Evolutionary conservation across 768 basidiomycete species (phyloP), one percentile per base, ranked within the genome.

Genomic region (Tylopilus sp.): DNA sequence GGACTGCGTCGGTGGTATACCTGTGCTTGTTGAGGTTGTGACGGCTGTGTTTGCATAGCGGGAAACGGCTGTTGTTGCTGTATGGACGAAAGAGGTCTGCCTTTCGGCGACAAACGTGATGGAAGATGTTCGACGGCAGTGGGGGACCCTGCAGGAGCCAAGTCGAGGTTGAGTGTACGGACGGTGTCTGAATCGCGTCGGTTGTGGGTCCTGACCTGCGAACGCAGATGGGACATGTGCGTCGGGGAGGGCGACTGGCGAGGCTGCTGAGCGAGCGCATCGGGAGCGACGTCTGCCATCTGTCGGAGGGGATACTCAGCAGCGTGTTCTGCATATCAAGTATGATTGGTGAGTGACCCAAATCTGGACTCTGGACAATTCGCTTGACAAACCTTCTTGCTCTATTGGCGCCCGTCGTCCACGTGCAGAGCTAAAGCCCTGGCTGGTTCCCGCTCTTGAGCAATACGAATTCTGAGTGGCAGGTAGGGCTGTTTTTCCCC

Each of bases 171-270:
- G 13, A 71, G 65, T 7, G 74, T 78, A 40, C 84, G 85, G 25
- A 89, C 70, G 0, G 88, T 90, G 55, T 91, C 88, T 0, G 88
- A 90, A 51, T 90, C 88, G 23, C 81, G 79, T 44, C 88, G 81
- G 58, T 74, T 77, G 63, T 91, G 88, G 2, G 66, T 69, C 57
- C 76, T 66, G 40, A 61, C 40, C 11, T 60, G 61, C 9, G 70
- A 56, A 3, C 72, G 56, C 53, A 68, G 55, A 48, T 71, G 60
- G 35, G 66, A 60, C 52, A 69, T 60, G 30, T 73, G 73, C 6
- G 73, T 74, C 15, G 77, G 75, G 6, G 85, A 83, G 3, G 83
- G 83, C 0, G 82, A 78, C 52, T 79, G 75, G 40, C 80, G 77
- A 18, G 73, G 59, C 26, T 70, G 66, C 57, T 62, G 60, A 50